These are phyloP conservation scores for Ocimum tenuiflorum DNA, from an alignment of 257 asterid species.

Conservation along the genomic window DNA sequence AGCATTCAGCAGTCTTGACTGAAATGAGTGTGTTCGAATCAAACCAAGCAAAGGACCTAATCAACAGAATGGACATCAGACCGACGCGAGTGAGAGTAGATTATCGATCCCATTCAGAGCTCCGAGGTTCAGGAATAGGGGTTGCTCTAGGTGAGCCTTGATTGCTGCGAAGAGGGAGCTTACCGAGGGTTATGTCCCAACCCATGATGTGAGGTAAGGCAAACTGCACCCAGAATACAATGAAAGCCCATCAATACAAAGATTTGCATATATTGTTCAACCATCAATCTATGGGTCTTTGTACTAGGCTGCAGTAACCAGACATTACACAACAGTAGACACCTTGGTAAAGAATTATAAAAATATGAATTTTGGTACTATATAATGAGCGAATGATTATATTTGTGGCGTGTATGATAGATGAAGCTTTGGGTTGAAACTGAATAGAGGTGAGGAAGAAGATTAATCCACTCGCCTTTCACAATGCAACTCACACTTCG, in stretches of 20 bases:
- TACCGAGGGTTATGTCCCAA: constrained; percentile 55
- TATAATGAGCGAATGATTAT: neutral
- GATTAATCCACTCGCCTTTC: too few relatives aligned
- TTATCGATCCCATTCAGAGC: constrained; percentile 79
- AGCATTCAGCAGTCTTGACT: too few relatives aligned
- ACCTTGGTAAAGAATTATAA: too few relatives aligned
- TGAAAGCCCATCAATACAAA: neutral
- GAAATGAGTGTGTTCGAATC: constrained; percentile 8
- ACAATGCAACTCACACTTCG: neutral
- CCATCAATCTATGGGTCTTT: neutral
- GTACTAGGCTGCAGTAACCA: neutral
- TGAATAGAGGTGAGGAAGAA: too few relatives aligned
- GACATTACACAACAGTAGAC: too few relatives aligned
- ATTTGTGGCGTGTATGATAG: neutral
- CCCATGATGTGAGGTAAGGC: constrained; percentile 95
- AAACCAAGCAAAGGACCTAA: neutral
- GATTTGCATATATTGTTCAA: too few relatives aligned
- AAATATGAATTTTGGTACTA: too few relatives aligned
- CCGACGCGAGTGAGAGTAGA: neutral
- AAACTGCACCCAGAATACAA: constrained; percentile 46
- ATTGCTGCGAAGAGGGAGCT: constrained; percentile 19
- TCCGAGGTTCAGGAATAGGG: constrained; percentile 35
- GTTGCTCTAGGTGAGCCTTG: neutral
- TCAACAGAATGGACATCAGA: neutral
- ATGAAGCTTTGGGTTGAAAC: too few relatives aligned